phyloP scores from a whole-genome alignment of 1,284 basidiomycete species.

The Papiliotrema laurentii region DNA sequence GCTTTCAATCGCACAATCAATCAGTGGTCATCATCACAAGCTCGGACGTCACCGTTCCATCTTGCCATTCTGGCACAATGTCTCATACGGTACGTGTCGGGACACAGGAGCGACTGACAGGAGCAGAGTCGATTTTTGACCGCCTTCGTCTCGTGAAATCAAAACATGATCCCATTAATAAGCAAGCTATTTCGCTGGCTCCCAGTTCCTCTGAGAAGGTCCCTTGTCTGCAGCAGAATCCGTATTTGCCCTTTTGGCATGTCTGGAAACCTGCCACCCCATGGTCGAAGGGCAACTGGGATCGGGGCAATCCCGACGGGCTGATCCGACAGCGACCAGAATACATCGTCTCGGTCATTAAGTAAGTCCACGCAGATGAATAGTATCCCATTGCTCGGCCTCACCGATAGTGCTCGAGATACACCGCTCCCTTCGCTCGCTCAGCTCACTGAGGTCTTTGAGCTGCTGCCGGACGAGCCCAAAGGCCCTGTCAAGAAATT shows the following conservation, averaged over 20 bases:
- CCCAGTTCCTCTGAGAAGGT: constrained; percentile 13
- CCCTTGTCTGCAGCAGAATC: constrained; percentile 50
- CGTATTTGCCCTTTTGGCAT: constrained; percentile 82
- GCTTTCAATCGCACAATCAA: no score
- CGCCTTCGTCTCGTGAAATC: constrained; percentile 70
- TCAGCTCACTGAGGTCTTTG: constrained; percentile 40
- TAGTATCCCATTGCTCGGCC: not conserved
- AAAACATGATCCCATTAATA: constrained; percentile 55
- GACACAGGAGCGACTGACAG: not conserved
- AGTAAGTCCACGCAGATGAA: constrained; percentile 54
- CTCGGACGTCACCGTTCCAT: no score
- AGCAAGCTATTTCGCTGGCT: no score
- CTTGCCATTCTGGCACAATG: no score
- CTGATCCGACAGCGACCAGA: constrained; percentile 68
- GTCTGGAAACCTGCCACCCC: constrained; percentile 85
- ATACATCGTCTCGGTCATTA: constrained; percentile 78
- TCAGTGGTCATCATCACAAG: no score
- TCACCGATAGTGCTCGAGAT: constrained; percentile 31
- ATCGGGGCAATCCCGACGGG: constrained; percentile 35
- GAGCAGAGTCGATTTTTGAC: constrained; percentile 63
- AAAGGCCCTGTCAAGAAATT: constrained; percentile 31
- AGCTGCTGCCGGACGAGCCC: constrained; percentile 35
- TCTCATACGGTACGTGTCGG: no score
- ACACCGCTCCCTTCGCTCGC: constrained; percentile 38
- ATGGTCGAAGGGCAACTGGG: constrained; percentile 51